These are phyloP conservation scores for Limonium bicolor DNA, from an alignment of 148 eudicot genomes.

Conservation along the genomic window DNA sequence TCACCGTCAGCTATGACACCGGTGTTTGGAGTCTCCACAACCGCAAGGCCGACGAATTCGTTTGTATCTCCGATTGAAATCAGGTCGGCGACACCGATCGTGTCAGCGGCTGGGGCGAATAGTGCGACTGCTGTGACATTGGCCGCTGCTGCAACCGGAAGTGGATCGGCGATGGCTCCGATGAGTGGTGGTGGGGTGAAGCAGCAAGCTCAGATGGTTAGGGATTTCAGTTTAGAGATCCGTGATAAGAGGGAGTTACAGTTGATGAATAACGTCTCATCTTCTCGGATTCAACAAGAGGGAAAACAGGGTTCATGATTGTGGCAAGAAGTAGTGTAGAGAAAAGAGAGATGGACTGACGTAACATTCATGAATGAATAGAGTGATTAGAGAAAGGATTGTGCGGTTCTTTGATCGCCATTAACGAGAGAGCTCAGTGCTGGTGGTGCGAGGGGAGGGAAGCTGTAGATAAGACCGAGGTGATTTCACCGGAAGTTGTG, in stretches of 20 bases:
- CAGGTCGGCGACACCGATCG: background rate
- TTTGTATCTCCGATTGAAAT: slow-evolving; percentile 7
- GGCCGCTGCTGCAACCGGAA: slow-evolving; percentile 1
- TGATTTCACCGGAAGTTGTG: no score
- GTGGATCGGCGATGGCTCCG: slow-evolving; percentile 16
- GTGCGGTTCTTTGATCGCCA: no score
- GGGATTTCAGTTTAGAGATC: slow-evolving; percentile 21
- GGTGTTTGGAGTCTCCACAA: slow-evolving; percentile 4
- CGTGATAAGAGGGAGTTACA: slow-evolving; percentile 17
- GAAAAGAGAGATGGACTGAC: no score
- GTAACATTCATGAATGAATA: no score
- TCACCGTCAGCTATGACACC: slow-evolving; percentile 11
- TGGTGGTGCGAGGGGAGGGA: no score
- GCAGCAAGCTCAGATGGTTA: slow-evolving; percentile 11
- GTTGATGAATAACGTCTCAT: slow-evolving; percentile 19
- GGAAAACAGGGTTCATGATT: no score
- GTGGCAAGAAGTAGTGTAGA: no score
- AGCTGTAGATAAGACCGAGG: no score
- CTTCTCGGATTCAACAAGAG: no score
- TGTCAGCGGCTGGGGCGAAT: background rate
- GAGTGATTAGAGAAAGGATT: no score
- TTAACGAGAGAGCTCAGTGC: no score
- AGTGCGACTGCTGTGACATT: slow-evolving; percentile 4
- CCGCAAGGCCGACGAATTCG: slow-evolving; percentile 10
- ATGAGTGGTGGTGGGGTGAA: background rate